Conservation (phyloP, 2,329 filamentous ascomycete genomes). For the Eurotiales sp. region DNA sequence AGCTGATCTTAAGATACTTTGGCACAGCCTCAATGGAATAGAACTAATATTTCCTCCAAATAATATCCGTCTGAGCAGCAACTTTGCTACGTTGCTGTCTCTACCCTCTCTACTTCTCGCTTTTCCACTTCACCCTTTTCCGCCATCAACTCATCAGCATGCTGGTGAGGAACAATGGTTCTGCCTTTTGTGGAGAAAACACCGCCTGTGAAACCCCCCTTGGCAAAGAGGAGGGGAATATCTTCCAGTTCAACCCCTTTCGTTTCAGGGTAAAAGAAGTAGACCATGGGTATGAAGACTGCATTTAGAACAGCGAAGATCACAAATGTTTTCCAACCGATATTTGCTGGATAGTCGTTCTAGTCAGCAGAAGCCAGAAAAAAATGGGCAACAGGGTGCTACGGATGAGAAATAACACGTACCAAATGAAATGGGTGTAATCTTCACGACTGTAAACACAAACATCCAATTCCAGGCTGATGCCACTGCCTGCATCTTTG, state of each 20-base stretch:
- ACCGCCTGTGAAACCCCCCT: constrained; percentile 34
- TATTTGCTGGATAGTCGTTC: constrained; percentile 23
- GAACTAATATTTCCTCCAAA: too few species aligned
- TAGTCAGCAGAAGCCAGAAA: not conserved
- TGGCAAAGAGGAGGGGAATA: constrained; percentile 50
- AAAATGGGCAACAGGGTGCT: not conserved
- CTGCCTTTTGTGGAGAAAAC: constrained; percentile 29
- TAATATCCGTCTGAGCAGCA: not conserved
- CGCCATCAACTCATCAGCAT: constrained; percentile 25
- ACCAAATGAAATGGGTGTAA: constrained; percentile 21
- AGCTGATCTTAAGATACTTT: too few species aligned
- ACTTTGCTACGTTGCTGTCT: not conserved
- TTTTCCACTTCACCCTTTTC: constrained; percentile 38
- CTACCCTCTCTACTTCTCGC: not conserved
- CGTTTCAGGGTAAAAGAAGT: constrained; percentile 63
- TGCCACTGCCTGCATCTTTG: constrained; percentile 39
- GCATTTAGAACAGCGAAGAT: constrained; percentile 25
- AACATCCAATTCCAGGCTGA: constrained; percentile 36
- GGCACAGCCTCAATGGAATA: too few species aligned
- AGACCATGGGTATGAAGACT: constrained; percentile 50
- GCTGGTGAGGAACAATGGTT: constrained; percentile 16
- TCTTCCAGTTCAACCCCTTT: constrained; percentile 63
- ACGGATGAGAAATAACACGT: too few species aligned
- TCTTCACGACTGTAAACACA: constrained; percentile 30
- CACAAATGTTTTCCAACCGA: constrained; percentile 30